Base-by-base conservation (phyloP, 805 yeast genomes). In the Cyberlindnera samutprakarnensis region DNA sequence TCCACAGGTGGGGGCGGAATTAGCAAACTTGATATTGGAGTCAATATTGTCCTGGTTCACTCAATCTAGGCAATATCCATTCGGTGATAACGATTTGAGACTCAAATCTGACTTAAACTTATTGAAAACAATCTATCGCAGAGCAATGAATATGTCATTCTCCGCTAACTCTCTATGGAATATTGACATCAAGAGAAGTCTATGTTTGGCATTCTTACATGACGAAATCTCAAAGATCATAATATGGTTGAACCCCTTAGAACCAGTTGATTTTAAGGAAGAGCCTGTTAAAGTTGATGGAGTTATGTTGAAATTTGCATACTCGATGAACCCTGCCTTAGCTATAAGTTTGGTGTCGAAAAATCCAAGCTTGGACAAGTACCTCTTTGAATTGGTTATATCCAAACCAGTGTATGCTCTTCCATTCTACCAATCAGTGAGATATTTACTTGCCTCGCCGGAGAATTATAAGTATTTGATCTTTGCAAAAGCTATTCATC, bases 11-110 rank as follows among this genome's bases (percentile, higher is more conserved):
- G 60, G 63, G 15, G 37, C 55, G 3, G 46, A 54, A 2, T 56
- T 87, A 43, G 69, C 51, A 9, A 34, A 41, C 11, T 41, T 70
- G 4, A 68, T 87, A 12, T 53, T 82, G 16, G 75, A 72, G 35
- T 86, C 85, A 13, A 70, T 80, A 0, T 64, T 92, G 26, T 67
- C 80, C 2, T 88, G 97, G 96, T 92, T 86, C 51, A 65, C 64
- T 16, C 66, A 62, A 28, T 64, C 72, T 14, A 64, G 74, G 2
- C 62, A 68, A 4, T 80, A 79, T 61, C 96, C 97, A 12, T 87
- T 69, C 59, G 97, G 98, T 4, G 79, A 86, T 9, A 86, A 90
- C 50, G 66, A 72, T 27, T 56, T 84, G 40, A 76, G 76, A 50
- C 75, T 78, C 31, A 77, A 75, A 41, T 72, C 85, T 2, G 95